A percentile compares a stretch with the other conserved stretches of the same genome.
These are phyloP conservation scores for Sphaerulina vaccinii DNA, from an alignment of 2,329 filamentous ascomycete species.

Conservation along the genomic window DNA sequence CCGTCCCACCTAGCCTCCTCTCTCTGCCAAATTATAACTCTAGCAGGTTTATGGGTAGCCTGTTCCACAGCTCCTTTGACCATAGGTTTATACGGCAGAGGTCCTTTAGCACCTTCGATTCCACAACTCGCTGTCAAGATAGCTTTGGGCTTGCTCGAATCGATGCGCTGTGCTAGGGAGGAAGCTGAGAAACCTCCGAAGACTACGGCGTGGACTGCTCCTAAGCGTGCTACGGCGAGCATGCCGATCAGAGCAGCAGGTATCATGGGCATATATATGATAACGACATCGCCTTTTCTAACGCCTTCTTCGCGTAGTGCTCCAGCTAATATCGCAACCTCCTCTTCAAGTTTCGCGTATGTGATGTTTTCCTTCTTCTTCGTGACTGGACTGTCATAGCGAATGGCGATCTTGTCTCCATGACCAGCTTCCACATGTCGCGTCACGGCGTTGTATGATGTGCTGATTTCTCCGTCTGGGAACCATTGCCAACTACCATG, in stretches of 20 bases:
- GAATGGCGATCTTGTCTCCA: constrained; percentile 71
- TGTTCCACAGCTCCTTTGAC: constrained; percentile 70
- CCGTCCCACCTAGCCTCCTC: constrained; percentile 72
- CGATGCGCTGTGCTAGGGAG: constrained; percentile 83
- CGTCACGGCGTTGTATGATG: constrained; percentile 80
- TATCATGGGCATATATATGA: constrained; percentile 98
- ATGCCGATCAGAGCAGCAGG: constrained; percentile 84
- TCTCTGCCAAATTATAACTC: constrained; percentile 80
- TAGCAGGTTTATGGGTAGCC: constrained; percentile 68
- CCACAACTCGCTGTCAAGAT: constrained; percentile 90
- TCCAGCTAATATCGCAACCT: constrained; percentile 79
- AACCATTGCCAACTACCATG: constrained; percentile 90
- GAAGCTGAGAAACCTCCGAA: constrained; percentile 86
- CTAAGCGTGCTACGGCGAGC: constrained; percentile 75
- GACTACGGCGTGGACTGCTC: constrained; percentile 86
- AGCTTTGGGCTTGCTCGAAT: constrained; percentile 70
- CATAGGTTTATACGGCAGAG: constrained; percentile 73
- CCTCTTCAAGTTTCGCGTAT: constrained; percentile 71
- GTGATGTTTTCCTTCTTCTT: constrained; percentile 68
- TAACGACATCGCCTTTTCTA: constrained; percentile 76
- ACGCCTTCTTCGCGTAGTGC: constrained; percentile 81
- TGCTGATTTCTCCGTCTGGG: constrained; percentile 81
- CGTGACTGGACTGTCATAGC: constrained; percentile 86
- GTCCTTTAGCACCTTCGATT: constrained; percentile 80
- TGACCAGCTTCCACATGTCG: constrained; percentile 80